A percentile compares a stretch with the other conserved stretches of the same genome.
These are phyloP conservation scores for Ganoderma meredithae DNA, from an alignment of 1,284 basidiomycete genomes.

Conservation along the genomic window DNA sequence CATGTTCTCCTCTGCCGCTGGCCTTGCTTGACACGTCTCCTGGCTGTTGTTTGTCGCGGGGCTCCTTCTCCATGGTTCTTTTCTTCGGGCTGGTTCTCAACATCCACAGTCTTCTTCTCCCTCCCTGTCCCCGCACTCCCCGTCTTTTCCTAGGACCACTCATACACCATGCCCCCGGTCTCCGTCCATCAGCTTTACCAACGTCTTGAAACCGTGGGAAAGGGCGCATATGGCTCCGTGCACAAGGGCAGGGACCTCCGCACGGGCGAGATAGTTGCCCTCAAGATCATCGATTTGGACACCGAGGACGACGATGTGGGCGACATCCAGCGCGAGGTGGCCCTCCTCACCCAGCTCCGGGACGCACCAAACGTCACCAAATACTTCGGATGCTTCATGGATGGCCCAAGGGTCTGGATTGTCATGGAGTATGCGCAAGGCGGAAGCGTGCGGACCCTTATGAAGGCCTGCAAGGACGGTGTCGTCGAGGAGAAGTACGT, in stretches of 20 bases:
- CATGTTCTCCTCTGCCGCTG: conserved; percentile 16
- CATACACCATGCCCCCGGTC: conserved; percentile 33
- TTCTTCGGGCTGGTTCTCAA: conserved; percentile 17
- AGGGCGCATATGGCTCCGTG: conserved; percentile 96
- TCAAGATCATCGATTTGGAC: conserved; percentile 99
- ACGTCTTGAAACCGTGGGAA: conserved; percentile 77
- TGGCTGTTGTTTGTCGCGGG: conserved; percentile 1
- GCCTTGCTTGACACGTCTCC: conserved; percentile 14
- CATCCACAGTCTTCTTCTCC: conserved; percentile 19
- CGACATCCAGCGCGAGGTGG: conserved; percentile 97
- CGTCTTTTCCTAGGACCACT: neutral
- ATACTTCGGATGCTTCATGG: conserved; percentile 96
- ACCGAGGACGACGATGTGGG: conserved; percentile 96
- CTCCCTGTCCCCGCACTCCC: conserved; percentile 9
- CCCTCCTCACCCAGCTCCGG: conserved; percentile 89
- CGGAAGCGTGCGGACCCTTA: conserved; percentile 92
- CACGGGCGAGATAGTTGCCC: conserved; percentile 88
- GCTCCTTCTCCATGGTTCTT: conserved; percentile 23
- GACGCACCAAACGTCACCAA: conserved; percentile 92
- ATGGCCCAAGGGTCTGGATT: conserved; percentile 97
- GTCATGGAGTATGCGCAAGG: conserved; percentile 99
- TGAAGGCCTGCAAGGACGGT: conserved; percentile 84
- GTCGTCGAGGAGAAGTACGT: conserved; percentile 91
- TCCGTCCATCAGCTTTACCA: conserved; percentile 55
- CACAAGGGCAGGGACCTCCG: conserved; percentile 90